Evolutionary conservation across 1,284 basidiomycete species (phyloP), one percentile per base, ranked within the genome.

Genomic region (Ceratobasidium sp.): DNA sequence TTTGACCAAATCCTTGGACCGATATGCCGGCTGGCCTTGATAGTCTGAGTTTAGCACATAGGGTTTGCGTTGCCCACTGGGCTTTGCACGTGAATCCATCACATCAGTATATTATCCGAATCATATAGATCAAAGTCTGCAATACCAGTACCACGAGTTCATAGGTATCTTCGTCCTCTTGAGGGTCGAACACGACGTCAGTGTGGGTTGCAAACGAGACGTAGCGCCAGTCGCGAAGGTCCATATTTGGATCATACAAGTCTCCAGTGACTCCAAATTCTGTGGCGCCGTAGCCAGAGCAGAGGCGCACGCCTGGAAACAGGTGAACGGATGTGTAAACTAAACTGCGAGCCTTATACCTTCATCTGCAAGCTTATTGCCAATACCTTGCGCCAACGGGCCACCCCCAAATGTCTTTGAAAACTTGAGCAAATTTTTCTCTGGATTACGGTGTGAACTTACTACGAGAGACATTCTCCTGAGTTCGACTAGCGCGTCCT

Each of bases 381-480:
- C 62, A 38, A 59, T 50, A 6, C 10, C 3, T 20, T 66, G n/a
- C 3, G 54, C 8, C 4, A 76, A 30, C 1, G 74, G 64, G 5
- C 74, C 64, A 0, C 74, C 74, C 18, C 27, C 55, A 33, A 64
- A 80, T 20, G 64, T 64, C 79, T 80, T 20, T 12, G 52, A 74
- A 18, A 33, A 0, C 46, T 48, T 33, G n/a, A 20, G 18, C 67
- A 64, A 57, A 18, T 12, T 18, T 8, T n/a, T 27, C 33, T 41
- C 35, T 33, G 33, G 2, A 35, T 8, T 18, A 30, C 38, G 38
- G 50, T 52, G 5, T 6, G 27, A n/a, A 62, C 79, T 41, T 62
- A 80, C 80, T 23, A 80, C 75, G 3, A 41, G 46, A 30, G 66
- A 59, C 23, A 78, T 38, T 16, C 48, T 74, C 35, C 55, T 73